These are phyloP conservation scores for Trichoderma erinaceum DNA, from an alignment of 495 filamentous ascomycete genomes.

Conservation along the genomic window DNA sequence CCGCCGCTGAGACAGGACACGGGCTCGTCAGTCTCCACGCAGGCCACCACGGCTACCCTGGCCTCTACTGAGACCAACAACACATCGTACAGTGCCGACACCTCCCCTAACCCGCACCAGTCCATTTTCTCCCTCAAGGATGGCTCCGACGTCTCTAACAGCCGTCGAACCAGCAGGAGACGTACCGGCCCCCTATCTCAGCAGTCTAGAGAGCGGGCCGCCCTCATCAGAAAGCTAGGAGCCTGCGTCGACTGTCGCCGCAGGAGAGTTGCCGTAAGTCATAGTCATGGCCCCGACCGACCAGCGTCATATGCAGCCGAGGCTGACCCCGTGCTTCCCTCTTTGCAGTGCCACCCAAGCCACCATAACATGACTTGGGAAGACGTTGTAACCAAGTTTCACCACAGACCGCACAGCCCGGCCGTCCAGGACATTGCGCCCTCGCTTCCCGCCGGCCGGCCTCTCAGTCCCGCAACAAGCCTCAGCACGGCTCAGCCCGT, in stretches of 20 bases:
- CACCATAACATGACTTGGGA: conserved; percentile 49
- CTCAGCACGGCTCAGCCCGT: conserved; percentile 28
- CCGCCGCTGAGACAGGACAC: conserved; percentile 43
- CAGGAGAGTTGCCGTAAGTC: conserved; percentile 45
- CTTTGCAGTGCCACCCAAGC: conserved; percentile 41
- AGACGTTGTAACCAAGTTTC: conserved; percentile 38
- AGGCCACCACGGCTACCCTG: conserved; percentile 32
- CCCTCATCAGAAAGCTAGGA: conserved; percentile 44
- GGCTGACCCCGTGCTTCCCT: conserved; percentile 18
- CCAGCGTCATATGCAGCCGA: conserved; percentile 20
- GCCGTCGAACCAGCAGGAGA: conserved; percentile 39
- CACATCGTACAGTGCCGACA: conserved; percentile 39
- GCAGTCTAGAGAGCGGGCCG: conserved; percentile 42
- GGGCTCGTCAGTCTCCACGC: conserved; percentile 41
- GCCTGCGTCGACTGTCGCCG: conserved; percentile 43
- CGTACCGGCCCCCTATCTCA: conserved; percentile 43
- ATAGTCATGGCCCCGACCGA: neutral
- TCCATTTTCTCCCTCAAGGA: conserved; percentile 45
- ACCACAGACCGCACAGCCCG: conserved; percentile 32
- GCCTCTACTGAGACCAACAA: conserved; percentile 35
- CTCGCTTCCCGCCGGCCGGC: conserved; percentile 25
- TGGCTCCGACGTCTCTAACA: conserved; percentile 38
- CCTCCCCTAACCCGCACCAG: conserved; percentile 32
- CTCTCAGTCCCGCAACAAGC: conserved; percentile 36
- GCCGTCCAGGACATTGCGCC: conserved; percentile 34